phyloP scores from a whole-genome alignment of 176 grass and related monocot species.

The Zoysia japonica region DNA sequence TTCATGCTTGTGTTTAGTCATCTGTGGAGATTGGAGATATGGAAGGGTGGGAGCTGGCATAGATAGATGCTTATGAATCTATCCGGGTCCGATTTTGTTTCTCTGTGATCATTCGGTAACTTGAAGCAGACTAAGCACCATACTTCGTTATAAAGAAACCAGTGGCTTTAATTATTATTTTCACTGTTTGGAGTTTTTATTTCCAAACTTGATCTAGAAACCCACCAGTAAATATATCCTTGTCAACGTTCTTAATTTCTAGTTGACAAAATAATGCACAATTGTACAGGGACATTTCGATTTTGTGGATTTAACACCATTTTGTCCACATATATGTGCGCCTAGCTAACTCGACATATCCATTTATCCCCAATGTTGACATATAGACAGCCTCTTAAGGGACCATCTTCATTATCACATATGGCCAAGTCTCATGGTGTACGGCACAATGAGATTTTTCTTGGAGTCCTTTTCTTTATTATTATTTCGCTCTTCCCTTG shows the following conservation, averaged over 20 bases:
- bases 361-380: slow-evolving; percentile 9
- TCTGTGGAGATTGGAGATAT: background rate
- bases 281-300: background rate
- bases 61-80: background rate
- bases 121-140: background rate
- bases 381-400: background rate
- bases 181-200: background rate
- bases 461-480: too few species aligned
- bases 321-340: background rate
- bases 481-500: too few species aligned
- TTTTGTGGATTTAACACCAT: background rate
- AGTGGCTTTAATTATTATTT: too few species aligned
- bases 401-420: too few species aligned
- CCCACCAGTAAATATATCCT: background rate
- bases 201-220: background rate
- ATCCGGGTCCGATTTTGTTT: background rate
- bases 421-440: too few species aligned
- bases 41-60: slow-evolving; percentile 4
- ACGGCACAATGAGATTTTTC: too few species aligned
- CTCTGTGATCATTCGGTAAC: background rate
- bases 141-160: too few species aligned
- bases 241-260: background rate
- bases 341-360: background rate
- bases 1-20: background rate
- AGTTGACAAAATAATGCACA: background rate